These are phyloP conservation scores for Puccinia hordei DNA, from an alignment of 1,284 basidiomycete species.

Conservation along the genomic window DNA sequence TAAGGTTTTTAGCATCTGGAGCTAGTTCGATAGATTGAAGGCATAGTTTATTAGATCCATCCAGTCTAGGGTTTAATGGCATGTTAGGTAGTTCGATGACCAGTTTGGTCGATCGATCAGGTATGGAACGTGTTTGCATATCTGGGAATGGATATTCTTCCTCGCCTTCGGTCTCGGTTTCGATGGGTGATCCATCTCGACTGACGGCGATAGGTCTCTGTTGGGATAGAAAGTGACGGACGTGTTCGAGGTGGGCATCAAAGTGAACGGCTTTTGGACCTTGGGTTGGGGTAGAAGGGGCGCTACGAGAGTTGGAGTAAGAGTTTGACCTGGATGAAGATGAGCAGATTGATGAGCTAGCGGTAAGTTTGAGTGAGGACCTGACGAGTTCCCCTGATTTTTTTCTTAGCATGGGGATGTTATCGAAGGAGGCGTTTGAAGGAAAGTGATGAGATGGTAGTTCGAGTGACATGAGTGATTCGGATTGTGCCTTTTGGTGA, in stretches of 20 bases:
- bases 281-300: constrained; percentile 69
- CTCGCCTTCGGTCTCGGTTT: constrained; percentile 70
- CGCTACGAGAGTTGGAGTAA: constrained; percentile 55
- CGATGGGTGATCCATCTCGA: constrained; percentile 82
- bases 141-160: constrained; percentile 55
- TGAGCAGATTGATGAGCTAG: constrained; percentile 52
- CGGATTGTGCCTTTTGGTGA: constrained; percentile 40
- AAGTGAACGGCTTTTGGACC: constrained; percentile 84
- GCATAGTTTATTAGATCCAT: not conserved
- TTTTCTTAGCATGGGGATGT: constrained; percentile 68
- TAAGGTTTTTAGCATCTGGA: constrained; percentile 53
- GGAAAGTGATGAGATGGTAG: not conserved
- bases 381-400: constrained; percentile 91
- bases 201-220: constrained; percentile 92
- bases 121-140: not conserved
- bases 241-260: constrained; percentile 68
- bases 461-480: constrained; percentile 17
- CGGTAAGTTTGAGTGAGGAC: constrained; percentile 68
- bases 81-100: constrained; percentile 32
- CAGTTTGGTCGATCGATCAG: constrained; percentile 3
- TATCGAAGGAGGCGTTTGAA: not conserved
- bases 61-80: not conserved
- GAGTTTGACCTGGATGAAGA: constrained; percentile 18
- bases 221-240: constrained; percentile 88
- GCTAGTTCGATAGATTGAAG: constrained; percentile 21